A percentile compares a stretch with the other conserved stretches of the same genome.
These are phyloP conservation scores for Graphilbum ipis-grandicollis DNA, from an alignment of 2,329 filamentous ascomycete genomes.

Conservation along the genomic window DNA sequence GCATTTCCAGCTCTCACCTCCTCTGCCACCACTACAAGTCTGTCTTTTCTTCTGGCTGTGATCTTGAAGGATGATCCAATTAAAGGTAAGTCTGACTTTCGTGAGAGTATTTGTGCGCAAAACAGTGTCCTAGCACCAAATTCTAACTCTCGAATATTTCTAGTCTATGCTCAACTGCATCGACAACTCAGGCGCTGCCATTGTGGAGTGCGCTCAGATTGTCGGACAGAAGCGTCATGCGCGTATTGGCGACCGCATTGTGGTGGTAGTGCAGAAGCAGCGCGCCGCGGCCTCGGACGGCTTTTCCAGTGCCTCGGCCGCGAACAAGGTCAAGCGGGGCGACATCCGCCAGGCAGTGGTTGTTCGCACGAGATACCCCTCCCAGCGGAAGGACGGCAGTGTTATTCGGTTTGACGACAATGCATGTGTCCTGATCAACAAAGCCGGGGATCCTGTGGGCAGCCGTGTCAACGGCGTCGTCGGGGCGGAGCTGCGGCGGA, in stretches of 20 bases:
- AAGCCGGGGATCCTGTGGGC: conserved; percentile 87
- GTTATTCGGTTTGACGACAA: conserved; percentile 94
- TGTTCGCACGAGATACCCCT: conserved; percentile 77
- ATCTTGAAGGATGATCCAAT: conserved; percentile 83
- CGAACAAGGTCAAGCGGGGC: conserved; percentile 88
- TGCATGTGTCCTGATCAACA: conserved; percentile 93
- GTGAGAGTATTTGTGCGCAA: too few species aligned
- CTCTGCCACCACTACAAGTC: too few species aligned
- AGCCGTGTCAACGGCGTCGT: conserved; percentile 86
- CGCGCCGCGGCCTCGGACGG: conserved; percentile 58
- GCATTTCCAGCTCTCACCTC: too few species aligned
- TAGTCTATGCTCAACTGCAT: conserved; percentile 98
- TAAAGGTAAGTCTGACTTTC: conserved; percentile 43
- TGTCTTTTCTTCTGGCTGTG: too few species aligned
- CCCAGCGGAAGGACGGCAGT: conserved; percentile 74
- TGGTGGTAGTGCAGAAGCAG: conserved; percentile 95
- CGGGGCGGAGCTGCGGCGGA: conserved; percentile 71
- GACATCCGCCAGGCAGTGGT: conserved; percentile 94
- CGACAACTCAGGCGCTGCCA: conserved; percentile 95
- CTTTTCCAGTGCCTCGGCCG: conserved; percentile 52
- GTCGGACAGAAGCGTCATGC: conserved; percentile 80
- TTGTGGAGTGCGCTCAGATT: conserved; percentile 92
- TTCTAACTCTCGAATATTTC: neutral
- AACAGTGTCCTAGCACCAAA: neutral
- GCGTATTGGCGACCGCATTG: conserved; percentile 87